Evolutionary conservation across 176 grass and related monocot genomes (phyloP), one percentile per base, ranked within the genome.

Genomic region (Leersia perrieri): DNA sequence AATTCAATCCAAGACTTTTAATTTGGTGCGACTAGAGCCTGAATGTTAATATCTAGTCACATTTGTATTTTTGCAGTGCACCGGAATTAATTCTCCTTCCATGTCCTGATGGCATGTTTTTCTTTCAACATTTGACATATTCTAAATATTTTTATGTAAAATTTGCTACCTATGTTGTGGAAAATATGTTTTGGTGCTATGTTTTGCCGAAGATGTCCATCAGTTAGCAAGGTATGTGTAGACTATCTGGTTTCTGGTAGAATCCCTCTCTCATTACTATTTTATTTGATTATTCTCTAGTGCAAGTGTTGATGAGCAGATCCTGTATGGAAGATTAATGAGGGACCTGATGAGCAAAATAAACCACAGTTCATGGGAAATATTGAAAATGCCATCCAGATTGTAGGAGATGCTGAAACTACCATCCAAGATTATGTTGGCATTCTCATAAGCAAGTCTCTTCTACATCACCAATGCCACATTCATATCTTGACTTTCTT

Each of bases 291-390:
- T 44, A 31, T 45, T 77, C 62, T 80, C 12, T 75, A 98, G 95
- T 91, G 95, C 95, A 81, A 94, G 95, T 74, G 88, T 92, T 75
- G 92, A 94, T 89, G 95, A 92, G 12, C 81, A 92, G 64, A 72
- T 98, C 77, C 95, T 79, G 88, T 93, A 20, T 98, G 95, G 95
- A 98, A 95, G 78, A 95, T 98, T 71, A 88, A 95, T 39, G 95
- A 98, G 86, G 92, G 92, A 62, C 81, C 90, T 15, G 95, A 95
- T 53, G 84, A 85, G 30, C 90, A 95, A 84, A 93, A 95, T 87
- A 98, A 92, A 86, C 87, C 92, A 62, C 92, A 93, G 75, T 95
- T 95, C 47, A 87, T 92, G 51, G 95, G 86, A 79, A 98, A 84
- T 88, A 82, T 95, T 80, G 78, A 91, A 87, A 86, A 72, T 36